Evolutionary conservation across 345 rosid genomes (phyloP).

Genomic region (Passiflora organensis): DNA sequence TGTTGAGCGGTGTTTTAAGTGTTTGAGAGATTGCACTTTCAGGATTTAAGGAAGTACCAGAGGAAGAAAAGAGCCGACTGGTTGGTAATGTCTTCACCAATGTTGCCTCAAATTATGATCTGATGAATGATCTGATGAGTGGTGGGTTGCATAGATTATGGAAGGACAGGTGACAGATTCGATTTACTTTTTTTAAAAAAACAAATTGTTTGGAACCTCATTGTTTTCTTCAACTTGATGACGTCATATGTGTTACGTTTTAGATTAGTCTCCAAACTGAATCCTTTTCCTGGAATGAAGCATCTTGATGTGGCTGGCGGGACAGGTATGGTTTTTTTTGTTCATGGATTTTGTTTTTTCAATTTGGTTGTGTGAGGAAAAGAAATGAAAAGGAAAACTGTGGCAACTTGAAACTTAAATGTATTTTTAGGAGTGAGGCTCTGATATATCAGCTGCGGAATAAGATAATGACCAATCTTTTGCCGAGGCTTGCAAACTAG

Average conservation of each 20-base stretch:
- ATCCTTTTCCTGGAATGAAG: constrained; percentile 93
- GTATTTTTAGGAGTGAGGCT: neutral
- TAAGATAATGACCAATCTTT: neutral
- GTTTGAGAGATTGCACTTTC: constrained; percentile 5
- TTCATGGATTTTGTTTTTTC: neutral
- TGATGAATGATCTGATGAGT: constrained; percentile 97
- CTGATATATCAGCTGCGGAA: neutral
- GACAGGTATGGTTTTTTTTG: constrained; percentile 41
- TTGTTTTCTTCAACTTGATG: constrained; percentile 6
- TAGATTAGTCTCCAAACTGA: constrained; percentile 78
- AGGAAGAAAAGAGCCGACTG: constrained; percentile 79
- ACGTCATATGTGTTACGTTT: constrained; percentile 11
- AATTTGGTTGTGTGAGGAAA: neutral
- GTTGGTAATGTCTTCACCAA: constrained; percentile 82
- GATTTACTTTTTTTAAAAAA: constrained; percentile 5
- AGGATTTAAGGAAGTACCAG: constrained; percentile 86
- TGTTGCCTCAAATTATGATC: constrained; percentile 88
- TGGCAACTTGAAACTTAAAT: neutral
- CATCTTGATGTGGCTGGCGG: constrained; percentile 99
- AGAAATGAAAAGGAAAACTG: neutral
- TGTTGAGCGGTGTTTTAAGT: no score
- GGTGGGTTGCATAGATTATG: constrained; percentile 86
- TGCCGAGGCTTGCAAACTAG: no score
- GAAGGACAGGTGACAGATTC: constrained; percentile 75
- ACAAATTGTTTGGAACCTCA: constrained; percentile 2